These are phyloP conservation scores for Parasitella parasitica DNA, from an alignment of 371 early-diverging fungal genomes.

Conservation along the genomic window DNA sequence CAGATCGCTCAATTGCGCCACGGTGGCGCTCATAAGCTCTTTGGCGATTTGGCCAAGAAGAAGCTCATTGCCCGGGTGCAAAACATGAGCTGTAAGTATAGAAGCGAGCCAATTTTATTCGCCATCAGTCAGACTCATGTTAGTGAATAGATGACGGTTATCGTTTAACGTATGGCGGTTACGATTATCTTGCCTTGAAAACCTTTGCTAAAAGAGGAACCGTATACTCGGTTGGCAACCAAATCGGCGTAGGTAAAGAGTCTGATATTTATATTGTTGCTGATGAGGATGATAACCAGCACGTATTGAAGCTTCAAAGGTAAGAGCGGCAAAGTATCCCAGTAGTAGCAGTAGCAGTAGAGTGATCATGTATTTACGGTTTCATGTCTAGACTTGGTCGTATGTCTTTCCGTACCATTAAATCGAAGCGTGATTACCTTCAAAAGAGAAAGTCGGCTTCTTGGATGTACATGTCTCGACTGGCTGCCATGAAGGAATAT, in stretches of 20 bases:
- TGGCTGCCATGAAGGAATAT: conserved; percentile 96
- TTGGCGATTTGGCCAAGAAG: conserved; percentile 83
- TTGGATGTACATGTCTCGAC: conserved; percentile 97
- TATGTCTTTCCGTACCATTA: conserved; percentile 97
- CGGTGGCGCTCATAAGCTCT: conserved; percentile 83
- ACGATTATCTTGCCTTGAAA: conserved; percentile 98
- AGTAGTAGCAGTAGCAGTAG: no score
- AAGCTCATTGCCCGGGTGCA: conserved; percentile 88
- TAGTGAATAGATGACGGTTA: conserved; percentile 85
- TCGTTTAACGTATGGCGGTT: conserved; percentile 98
- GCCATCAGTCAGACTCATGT: no score
- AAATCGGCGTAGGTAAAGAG: conserved; percentile 99
- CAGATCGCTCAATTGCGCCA: conserved; percentile 86
- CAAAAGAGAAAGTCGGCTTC: conserved; percentile 88
- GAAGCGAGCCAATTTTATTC: no score
- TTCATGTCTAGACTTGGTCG: conserved; percentile 85
- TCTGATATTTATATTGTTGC: conserved; percentile 97
- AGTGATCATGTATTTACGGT: not conserved
- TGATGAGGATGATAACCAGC: conserved; percentile 83
- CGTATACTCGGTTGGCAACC: conserved; percentile 95
- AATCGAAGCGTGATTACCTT: conserved; percentile 97
- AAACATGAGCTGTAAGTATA: conserved; percentile 75
- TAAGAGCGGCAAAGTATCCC: no score
- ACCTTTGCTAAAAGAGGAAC: conserved; percentile 88
- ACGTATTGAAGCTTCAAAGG: conserved; percentile 92